These are phyloP conservation scores for Chrysoporthe austroafricana DNA, from an alignment of 2,329 filamentous ascomycete species.

Conservation along the genomic window DNA sequence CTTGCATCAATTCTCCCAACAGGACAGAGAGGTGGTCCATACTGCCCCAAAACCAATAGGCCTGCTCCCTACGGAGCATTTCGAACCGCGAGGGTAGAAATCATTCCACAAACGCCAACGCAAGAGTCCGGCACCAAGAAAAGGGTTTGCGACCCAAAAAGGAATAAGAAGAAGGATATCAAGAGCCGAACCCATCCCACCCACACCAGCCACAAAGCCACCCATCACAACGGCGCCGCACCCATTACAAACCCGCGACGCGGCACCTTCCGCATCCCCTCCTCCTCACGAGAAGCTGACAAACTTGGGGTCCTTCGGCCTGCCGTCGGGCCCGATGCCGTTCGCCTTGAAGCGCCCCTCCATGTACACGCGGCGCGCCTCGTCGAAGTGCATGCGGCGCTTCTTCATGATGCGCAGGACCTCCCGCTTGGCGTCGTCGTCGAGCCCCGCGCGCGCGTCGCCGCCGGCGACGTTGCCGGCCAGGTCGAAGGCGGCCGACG, in stretches of 20 bases:
- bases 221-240: neutral
- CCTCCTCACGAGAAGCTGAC: conserved; percentile 77
- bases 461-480: conserved; percentile 76
- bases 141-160: neutral
- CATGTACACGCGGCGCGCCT: conserved; percentile 84
- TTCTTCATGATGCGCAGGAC: conserved; percentile 91
- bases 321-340: conserved; percentile 85
- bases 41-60: neutral
- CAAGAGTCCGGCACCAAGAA: neutral
- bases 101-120: conserved; percentile 20
- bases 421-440: conserved; percentile 78
- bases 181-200: neutral
- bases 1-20: neutral
- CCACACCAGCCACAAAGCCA: neutral
- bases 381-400: conserved; percentile 81
- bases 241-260: too few relatives aligned
- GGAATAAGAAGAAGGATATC: neutral
- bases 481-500: conserved; percentile 82
- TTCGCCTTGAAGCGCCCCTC: conserved; percentile 85
- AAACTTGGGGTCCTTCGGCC: conserved; percentile 90
- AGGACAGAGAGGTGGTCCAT: neutral
- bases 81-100: neutral
- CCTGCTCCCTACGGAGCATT: neutral
- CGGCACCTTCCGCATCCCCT: neutral
- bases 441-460: conserved; percentile 79